Evolutionary conservation across 192 early-diverging fungal species (phyloP).

Genomic region (Backusella westeae): DNA sequence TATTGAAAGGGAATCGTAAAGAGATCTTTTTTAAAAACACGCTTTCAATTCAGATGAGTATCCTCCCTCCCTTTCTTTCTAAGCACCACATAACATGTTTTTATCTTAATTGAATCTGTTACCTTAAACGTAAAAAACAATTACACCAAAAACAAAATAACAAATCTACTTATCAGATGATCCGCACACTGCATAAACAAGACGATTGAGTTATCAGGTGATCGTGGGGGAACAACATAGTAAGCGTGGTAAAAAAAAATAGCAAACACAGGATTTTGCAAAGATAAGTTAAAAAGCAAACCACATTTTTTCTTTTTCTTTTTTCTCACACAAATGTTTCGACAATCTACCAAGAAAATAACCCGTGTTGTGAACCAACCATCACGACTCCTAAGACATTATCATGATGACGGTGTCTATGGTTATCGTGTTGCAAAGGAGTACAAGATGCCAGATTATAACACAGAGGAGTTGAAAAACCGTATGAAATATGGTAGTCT

Average conservation of each 20-base stretch:
- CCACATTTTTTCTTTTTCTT: not conserved
- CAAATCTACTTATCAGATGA: not conserved
- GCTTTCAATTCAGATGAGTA: too few species aligned
- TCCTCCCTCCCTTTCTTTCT: too few species aligned
- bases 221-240: not conserved
- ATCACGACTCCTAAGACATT: conserved; percentile 25
- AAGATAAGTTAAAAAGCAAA: not conserved
- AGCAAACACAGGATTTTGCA: not conserved
- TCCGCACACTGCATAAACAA: not conserved
- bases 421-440: conserved; percentile 82
- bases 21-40: too few species aligned
- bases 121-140: too few species aligned
- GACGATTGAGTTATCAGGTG: not conserved
- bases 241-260: not conserved
- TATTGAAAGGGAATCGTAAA: too few species aligned
- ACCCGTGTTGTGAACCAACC: not conserved
- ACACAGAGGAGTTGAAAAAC: conserved; percentile 77
- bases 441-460: conserved; percentile 75
- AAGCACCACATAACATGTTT: too few species aligned
- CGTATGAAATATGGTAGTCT: conserved; percentile 82
- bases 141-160: too few species aligned
- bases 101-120: too few species aligned
- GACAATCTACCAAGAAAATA: not conserved
- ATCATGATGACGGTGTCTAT: conserved; percentile 82
- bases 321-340: conserved; percentile 12